A percentile compares a stretch with the other conserved stretches of the same genome.
Evolutionary conservation across 345 rosid genomes (phyloP).

Genomic region (Salix caprea): DNA sequence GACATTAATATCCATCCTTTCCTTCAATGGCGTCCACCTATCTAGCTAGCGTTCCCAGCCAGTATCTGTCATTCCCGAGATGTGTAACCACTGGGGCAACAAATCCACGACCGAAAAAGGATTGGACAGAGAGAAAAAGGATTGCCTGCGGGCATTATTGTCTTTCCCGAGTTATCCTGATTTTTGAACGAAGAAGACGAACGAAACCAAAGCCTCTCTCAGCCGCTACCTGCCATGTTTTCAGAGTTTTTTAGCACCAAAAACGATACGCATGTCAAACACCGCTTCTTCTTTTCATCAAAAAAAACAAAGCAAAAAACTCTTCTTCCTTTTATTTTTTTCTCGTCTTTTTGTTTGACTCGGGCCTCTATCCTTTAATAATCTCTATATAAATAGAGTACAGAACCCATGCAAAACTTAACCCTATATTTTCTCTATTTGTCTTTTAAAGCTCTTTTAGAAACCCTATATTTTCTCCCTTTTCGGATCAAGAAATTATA

Average conservation of each 20-base stretch:
- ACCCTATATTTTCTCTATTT: not conserved
- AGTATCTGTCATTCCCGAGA: constrained; percentile 55
- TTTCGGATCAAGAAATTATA: constrained; percentile 5
- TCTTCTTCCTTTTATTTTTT: not conserved
- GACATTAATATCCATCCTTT: constrained; percentile 24
- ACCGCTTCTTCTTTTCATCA: not conserved
- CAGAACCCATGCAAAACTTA: not conserved
- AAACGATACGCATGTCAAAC: constrained; percentile 89
- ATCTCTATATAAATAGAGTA: not conserved
- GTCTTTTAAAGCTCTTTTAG: not conserved
- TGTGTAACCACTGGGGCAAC: constrained; percentile 6
- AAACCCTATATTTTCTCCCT: constrained; percentile 4
- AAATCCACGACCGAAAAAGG: not conserved
- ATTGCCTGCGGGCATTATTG: constrained; percentile 5
- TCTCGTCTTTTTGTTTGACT: not conserved
- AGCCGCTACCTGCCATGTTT: constrained; percentile 85
- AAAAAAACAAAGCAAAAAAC: no score
- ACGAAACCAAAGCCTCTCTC: constrained; percentile 8
- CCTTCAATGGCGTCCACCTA: constrained; percentile 37
- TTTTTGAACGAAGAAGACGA: constrained; percentile 14
- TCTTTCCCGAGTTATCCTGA: constrained; percentile 12
- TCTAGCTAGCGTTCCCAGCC: not conserved
- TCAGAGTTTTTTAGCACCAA: constrained; percentile 77
- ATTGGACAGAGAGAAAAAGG: not conserved
- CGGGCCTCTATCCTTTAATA: no score